phyloP scores from a whole-genome alignment of 75 land plant genomes.

The Sequoiadendron giganteum region DNA sequence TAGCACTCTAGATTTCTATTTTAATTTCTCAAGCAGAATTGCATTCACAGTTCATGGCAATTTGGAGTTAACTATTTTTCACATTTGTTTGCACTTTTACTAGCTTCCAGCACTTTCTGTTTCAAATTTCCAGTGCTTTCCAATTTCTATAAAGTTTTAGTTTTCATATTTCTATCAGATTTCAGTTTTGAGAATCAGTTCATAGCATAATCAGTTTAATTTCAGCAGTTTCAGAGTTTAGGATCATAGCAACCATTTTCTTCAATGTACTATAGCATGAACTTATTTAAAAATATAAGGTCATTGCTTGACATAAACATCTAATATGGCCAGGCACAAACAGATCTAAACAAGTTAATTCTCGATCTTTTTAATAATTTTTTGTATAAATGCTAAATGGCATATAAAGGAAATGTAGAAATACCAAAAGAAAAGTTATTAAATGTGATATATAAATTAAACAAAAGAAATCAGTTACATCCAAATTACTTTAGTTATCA shows the following conservation, averaged over 20 bases:
- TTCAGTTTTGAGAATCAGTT: no score
- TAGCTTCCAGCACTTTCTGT: neutral
- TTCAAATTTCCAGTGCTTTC: neutral
- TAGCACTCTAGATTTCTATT: neutral
- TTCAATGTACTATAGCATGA: neutral
- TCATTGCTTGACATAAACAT: neutral
- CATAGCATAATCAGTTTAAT: neutral
- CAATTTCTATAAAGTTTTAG: no score
- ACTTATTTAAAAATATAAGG: neutral
- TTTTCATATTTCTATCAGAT: no score
- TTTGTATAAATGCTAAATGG: neutral
- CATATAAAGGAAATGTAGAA: neutral
- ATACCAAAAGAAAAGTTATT: neutral
- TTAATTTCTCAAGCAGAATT: neutral
- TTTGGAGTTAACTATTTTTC: no score
- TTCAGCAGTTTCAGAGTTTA: neutral
- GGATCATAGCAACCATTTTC: neutral
- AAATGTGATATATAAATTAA: neutral
- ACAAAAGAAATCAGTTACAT: neutral
- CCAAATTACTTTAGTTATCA: neutral
- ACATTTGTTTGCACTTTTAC: no score
- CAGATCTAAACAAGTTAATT: neutral
- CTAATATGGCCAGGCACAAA: neutral
- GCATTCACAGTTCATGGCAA: no score
- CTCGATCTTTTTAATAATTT: neutral